Conservation (phyloP, 495 filamentous ascomycete species). For the Aspergillus avenaceus region DNA sequence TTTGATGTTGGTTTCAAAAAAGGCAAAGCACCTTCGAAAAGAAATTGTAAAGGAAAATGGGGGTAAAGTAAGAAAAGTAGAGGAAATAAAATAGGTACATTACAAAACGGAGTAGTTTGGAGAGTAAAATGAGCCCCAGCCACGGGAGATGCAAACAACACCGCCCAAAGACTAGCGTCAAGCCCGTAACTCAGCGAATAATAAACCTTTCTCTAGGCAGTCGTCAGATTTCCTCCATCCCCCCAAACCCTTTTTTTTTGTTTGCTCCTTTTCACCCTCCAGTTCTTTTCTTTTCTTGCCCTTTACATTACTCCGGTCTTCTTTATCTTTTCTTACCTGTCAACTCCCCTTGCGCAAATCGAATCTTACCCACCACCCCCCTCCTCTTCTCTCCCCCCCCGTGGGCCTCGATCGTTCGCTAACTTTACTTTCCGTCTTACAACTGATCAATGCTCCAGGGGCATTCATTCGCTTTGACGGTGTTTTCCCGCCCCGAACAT, state of each 20-base stretch:
- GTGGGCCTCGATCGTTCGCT: conserved; percentile 1
- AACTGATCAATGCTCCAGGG: conserved; percentile 45
- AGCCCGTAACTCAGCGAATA: background rate
- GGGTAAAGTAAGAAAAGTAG: background rate
- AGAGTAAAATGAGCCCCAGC: conserved; percentile 3
- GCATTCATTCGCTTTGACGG: conserved; percentile 30
- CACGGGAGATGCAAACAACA: conserved; percentile 11
- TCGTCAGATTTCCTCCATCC: conserved; percentile 8
- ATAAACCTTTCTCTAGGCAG: conserved; percentile 8
- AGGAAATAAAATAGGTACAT: background rate
- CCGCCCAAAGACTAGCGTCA: conserved; percentile 2
- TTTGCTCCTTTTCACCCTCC: background rate
- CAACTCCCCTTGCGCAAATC: background rate
- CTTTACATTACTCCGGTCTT: too few relatives aligned
- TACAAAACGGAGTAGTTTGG: background rate
- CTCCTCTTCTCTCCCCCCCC: background rate
- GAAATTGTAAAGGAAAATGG: too few relatives aligned
- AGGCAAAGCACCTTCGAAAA: too few relatives aligned
- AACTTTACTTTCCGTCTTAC: background rate
- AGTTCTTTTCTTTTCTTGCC: background rate
- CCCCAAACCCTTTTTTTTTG: background rate
- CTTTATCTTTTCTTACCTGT: too few relatives aligned
- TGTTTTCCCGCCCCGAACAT: conserved; percentile 39
- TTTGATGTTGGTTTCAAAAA: too few relatives aligned
- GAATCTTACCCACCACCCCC: too few relatives aligned